Conservation (phyloP, 2,329 filamentous ascomycete species). For the Aureobasidium sp. region DNA sequence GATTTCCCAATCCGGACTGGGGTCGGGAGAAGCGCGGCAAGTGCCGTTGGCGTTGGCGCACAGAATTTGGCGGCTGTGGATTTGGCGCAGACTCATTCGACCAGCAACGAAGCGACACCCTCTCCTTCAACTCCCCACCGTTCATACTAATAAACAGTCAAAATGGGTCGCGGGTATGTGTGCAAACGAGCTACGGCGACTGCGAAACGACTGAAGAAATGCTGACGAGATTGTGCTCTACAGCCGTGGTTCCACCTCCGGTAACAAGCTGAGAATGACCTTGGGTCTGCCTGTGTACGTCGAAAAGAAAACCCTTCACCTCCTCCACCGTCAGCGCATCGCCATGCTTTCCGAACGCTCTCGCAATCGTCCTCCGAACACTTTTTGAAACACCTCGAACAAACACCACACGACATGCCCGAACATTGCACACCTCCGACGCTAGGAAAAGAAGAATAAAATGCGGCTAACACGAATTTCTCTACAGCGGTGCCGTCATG, state of each 20-base stretch:
- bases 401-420: not conserved
- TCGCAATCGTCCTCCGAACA: constrained; percentile 1
- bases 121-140: constrained; percentile 8
- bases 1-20: not conserved
- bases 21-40: not conserved
- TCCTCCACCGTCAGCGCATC: constrained; percentile 4
- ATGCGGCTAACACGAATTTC: constrained; percentile 12
- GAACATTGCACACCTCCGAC: not conserved
- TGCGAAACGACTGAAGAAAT: constrained; percentile 5
- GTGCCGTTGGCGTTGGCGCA: constrained; percentile 4
- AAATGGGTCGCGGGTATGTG: constrained; percentile 35
- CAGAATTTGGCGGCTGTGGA: constrained; percentile 6
- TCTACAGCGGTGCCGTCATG: constrained; percentile 87
- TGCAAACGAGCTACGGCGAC: constrained; percentile 15
- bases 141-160: constrained; percentile 22
- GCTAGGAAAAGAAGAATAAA: not conserved
- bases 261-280: constrained; percentile 99
- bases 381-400: not conserved
- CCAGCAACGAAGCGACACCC: constrained; percentile 17
- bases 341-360: not conserved
- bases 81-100: not conserved
- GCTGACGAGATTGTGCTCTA: constrained; percentile 15
- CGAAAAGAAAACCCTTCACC: constrained; percentile 16
- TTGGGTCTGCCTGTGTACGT: constrained; percentile 99
- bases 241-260: constrained; percentile 77